Evolutionary conservation across 768 basidiomycete species (phyloP).

Genomic region (Suillus clintonianus): DNA sequence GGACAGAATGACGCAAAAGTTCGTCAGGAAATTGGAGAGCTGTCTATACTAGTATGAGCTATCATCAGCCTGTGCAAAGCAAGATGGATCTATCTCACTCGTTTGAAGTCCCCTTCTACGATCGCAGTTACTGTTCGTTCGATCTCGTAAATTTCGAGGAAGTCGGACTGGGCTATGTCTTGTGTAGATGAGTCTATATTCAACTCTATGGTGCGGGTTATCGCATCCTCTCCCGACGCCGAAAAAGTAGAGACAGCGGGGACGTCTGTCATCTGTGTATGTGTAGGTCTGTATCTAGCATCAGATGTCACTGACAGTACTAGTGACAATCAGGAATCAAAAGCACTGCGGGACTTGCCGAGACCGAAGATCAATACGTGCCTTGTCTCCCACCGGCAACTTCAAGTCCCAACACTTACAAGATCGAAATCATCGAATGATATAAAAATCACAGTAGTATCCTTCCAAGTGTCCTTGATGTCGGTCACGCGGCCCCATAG

Average conservation of each 20-base stretch:
- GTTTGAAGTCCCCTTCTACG: constrained; percentile 60
- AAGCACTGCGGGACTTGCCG: not conserved
- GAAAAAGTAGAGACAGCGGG: constrained; percentile 41
- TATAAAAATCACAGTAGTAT: not conserved
- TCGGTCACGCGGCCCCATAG: constrained; percentile 13
- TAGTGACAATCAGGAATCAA: not conserved
- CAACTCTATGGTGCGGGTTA: constrained; percentile 55
- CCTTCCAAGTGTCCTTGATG: not conserved
- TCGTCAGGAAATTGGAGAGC: constrained; percentile 97
- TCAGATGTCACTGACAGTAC: no score
- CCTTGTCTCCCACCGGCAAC: not conserved
- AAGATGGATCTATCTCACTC: constrained; percentile 45
- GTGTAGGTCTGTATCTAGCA: not conserved
- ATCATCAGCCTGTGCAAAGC: not conserved
- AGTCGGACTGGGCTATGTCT: constrained; percentile 32
- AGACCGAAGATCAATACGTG: not conserved
- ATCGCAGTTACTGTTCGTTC: constrained; percentile 65
- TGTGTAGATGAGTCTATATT: constrained; percentile 39
- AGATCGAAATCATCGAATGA: not conserved
- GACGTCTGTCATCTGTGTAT: not conserved
- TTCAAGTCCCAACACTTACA: not conserved
- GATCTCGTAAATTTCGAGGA: constrained; percentile 77
- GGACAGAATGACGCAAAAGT: constrained; percentile 82
- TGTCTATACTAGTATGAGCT: constrained; percentile 45
- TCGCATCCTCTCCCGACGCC: constrained; percentile 63